These are phyloP conservation scores for Xerocomus amazonicus DNA, from an alignment of 1,284 basidiomycete species.

Conservation along the genomic window DNA sequence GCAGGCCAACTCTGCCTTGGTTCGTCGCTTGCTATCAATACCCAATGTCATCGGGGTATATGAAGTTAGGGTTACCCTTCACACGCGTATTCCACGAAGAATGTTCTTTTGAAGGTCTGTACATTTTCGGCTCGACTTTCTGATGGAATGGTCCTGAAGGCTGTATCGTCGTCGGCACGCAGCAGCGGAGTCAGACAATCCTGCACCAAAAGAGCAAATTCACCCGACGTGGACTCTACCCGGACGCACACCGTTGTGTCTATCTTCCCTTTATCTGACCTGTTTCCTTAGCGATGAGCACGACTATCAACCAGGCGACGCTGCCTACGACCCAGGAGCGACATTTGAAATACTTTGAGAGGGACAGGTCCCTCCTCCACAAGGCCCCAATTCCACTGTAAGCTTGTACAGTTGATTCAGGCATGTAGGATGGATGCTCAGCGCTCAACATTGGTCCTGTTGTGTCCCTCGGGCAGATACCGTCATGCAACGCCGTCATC, in stretches of 20 bases:
- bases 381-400: slow-evolving; percentile 26
- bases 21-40: too few species aligned
- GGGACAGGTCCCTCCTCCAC: slow-evolving; percentile 1
- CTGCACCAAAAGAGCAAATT: not conserved
- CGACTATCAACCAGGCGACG: not conserved
- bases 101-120: slow-evolving; percentile 13
- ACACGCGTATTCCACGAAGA: slow-evolving; percentile 17
- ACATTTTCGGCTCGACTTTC: slow-evolving; percentile 10
- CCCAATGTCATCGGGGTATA: not conserved
- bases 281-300: slow-evolving; percentile 12
- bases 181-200: not conserved
- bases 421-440: not conserved
- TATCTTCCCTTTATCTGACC: not conserved
- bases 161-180: not conserved
- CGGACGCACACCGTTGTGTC: not conserved
- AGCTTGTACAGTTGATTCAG: slow-evolving; percentile 2
- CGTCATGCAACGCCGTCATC: slow-evolving; percentile 35
- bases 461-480: slow-evolving; percentile 18
- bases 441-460: not conserved
- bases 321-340: not conserved
- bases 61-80: slow-evolving; percentile 1
- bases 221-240: not conserved
- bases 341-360: not conserved
- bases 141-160: slow-evolving; percentile 15
- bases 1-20: not conserved